These are phyloP conservation scores for Fagus crenata DNA, from an alignment of 306 rosid species.

Conservation along the genomic window DNA sequence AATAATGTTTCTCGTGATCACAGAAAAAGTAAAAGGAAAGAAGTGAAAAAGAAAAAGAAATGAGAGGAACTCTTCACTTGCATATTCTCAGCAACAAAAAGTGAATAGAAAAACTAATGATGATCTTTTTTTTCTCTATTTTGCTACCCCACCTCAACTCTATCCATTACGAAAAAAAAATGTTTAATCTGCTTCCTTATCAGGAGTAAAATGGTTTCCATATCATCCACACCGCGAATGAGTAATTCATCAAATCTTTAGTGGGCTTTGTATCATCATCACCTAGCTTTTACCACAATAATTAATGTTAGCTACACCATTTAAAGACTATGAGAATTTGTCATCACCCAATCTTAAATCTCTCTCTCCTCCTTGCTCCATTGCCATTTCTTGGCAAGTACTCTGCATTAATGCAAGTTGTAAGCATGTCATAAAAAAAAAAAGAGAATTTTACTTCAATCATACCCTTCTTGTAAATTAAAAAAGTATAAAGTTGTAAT, in stretches of 20 bases:
- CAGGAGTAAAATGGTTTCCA: not conserved
- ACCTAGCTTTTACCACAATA: not conserved
- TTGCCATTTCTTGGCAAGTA: no score
- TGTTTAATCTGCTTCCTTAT: not conserved
- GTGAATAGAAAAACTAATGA: no score
- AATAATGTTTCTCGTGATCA: no score
- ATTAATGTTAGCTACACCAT: not conserved
- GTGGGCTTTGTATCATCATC: not conserved
- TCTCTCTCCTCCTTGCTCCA: not conserved
- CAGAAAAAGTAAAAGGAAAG: no score
- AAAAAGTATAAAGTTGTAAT: no score
- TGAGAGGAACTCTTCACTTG: no score
- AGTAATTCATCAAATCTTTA: not conserved
- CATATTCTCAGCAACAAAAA: no score
- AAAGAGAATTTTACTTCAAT: not conserved
- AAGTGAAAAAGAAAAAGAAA: no score
- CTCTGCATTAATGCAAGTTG: no score
- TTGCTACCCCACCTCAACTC: not conserved
- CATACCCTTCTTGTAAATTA: not conserved
- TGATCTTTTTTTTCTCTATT: no score
- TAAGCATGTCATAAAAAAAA: no score
- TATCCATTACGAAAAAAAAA: not conserved
- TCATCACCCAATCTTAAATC: not conserved
- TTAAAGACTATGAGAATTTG: not conserved
- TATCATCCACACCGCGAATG: not conserved